Evolutionary conservation across 2,329 filamentous ascomycete species (phyloP), one percentile per base, ranked within the genome.

Genomic region (Alternaria sp.): DNA sequence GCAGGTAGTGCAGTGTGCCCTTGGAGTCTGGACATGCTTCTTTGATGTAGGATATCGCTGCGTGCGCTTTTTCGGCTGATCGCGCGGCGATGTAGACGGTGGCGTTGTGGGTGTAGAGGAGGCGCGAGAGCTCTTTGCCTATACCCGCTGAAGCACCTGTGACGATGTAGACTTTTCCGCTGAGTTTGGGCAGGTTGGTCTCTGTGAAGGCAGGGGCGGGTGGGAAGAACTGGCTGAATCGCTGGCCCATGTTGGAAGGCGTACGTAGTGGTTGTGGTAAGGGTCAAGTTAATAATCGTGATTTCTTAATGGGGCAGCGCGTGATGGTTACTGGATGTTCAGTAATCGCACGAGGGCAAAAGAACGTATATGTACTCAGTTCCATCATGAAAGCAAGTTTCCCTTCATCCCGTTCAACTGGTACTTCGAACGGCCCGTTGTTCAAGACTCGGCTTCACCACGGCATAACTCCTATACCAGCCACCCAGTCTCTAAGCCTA

Each of bases 41-140:
- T 28, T 5, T 10, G n/a, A 62, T 25, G 3, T 30, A 15, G 3
- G 25, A 11, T 18, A 62, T 62, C 5, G 47, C 55, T n/a, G 14
- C 23, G 2, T 23, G 4, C 2, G 54, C 28, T 26, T 58, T 58
- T 8, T 12, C 9, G 8, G 15, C 37, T 9, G 74, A 82, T 26
- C 87, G 84, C 6, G 81, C 82, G 12, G 86, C 85, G 25, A 87
- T 75, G 73, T 87, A 88, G 21, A 88, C 83, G 0, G 78, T 86
- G 28, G 81, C 86, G 57, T 86, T 84, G 25, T 81, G 81, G 18
- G 75, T 68, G 72, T 88, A 88, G 12, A 89, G 79, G 6, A 88
- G 82, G 44, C 81, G 81, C 41, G 78, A 78, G 15, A 87, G 78
- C 67, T 87, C 84, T 25, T 83, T 80, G 11, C 86, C 86, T 14